phyloP scores from a whole-genome alignment of 1,139 yeast species.

The Kurtzmaniella quercitrusa region DNA sequence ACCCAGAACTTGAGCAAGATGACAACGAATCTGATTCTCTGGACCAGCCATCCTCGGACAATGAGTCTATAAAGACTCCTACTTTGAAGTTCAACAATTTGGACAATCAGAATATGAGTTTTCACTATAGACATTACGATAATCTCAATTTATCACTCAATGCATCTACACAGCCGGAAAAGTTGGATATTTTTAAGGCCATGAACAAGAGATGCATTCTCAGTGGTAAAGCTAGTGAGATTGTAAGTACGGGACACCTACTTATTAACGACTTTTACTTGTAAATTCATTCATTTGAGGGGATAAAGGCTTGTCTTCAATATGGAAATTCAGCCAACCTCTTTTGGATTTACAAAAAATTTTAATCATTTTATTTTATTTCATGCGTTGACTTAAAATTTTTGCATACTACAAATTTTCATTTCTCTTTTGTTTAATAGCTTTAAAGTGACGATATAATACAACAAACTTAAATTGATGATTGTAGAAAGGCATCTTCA shows the following conservation, averaged over 20 bases:
- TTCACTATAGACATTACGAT: constrained; percentile 44
- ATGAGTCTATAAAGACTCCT: constrained; percentile 4
- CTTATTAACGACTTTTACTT: constrained; percentile 47
- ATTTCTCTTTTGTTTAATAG: constrained; percentile 1
- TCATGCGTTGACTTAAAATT: constrained; percentile 1
- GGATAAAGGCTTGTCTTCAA: neutral
- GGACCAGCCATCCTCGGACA: constrained; percentile 3
- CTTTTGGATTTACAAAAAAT: neutral
- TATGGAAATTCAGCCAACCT: neutral
- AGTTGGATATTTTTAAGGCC: constrained; percentile 27
- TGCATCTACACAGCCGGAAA: constrained; percentile 16
- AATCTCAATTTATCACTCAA: constrained; percentile 39
- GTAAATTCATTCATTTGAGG: constrained; percentile 11
- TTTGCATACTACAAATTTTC: neutral
- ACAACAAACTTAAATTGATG: neutral
- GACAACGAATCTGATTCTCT: constrained; percentile 12
- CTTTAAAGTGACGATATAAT: neutral
- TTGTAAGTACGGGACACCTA: constrained; percentile 50
- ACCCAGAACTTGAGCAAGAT: constrained; percentile 22
- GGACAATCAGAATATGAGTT: constrained; percentile 30
- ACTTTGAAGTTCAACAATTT: constrained; percentile 11
- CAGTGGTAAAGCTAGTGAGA: constrained; percentile 52
- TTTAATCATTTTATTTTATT: constrained; percentile 1
- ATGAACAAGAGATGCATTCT: constrained; percentile 45
- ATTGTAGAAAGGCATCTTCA: neutral